phyloP scores from a whole-genome alignment of 352 stramenopile species.

The Elongisporangium anandrum region DNA sequence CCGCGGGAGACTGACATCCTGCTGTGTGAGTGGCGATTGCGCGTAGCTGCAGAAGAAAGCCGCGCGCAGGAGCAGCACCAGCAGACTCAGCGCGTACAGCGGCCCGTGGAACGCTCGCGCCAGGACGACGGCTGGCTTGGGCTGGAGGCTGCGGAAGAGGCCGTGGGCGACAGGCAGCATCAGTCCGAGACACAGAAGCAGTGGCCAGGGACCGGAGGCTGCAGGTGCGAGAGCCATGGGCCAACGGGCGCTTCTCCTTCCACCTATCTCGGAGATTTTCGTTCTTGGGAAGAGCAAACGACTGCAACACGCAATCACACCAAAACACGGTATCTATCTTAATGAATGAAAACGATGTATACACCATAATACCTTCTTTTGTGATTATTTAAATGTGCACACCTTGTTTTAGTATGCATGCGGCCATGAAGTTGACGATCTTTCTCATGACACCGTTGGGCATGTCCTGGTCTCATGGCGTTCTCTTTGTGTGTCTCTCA shows the following conservation, averaged over 20 bases:
- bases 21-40: neutral
- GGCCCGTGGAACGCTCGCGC: conserved; percentile 22
- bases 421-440: neutral
- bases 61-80: conserved; percentile 18
- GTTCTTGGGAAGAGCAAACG: neutral
- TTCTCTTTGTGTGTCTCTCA: neutral
- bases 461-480: neutral
- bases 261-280: neutral
- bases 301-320: neutral
- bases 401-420: neutral
- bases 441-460: neutral
- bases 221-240: conserved; percentile 9
- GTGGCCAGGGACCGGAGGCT: neutral
- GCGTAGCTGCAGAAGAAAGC: conserved; percentile 10
- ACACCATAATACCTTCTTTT: neutral
- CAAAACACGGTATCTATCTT: neutral
- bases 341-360: no score
- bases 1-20: neutral
- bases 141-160: conserved; percentile 11
- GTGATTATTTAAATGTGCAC: neutral
- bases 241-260: conserved; percentile 3
- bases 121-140: conserved; percentile 9
- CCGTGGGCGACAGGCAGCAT: conserved; percentile 8
- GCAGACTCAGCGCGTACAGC: conserved; percentile 14
- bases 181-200: conserved; percentile 13